These are phyloP conservation scores for Tripterygium wilfordii DNA, from an alignment of 177 flowering plant species.

Conservation along the genomic window DNA sequence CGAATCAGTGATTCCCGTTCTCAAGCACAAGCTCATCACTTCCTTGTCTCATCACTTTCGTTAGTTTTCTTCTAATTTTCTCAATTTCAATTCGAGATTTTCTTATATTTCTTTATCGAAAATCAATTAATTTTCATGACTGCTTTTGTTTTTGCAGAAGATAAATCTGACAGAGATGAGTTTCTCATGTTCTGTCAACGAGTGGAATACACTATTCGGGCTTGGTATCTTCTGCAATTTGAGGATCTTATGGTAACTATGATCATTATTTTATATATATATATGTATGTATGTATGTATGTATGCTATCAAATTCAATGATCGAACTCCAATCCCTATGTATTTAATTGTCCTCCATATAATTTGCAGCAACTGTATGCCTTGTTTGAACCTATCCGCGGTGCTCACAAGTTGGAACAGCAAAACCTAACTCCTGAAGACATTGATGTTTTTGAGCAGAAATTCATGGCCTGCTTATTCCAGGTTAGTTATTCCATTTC, in stretches of 20 bases:
- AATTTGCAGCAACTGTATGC: slow-evolving; percentile 77
- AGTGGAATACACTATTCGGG: slow-evolving; percentile 86
- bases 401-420: slow-evolving; percentile 72
- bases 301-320: no score
- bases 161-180: slow-evolving; percentile 56
- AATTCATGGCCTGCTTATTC: slow-evolving; percentile 66
- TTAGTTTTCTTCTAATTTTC: slow-evolving; percentile 8
- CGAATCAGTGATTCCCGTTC: slow-evolving; percentile 79
- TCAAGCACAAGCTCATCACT: slow-evolving; percentile 74
- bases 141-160: slow-evolving; percentile 48
- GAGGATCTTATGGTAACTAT: slow-evolving; percentile 95
- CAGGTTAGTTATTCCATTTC: slow-evolving; percentile 35
- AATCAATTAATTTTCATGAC: no score
- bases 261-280: no score
- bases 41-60: slow-evolving; percentile 69
- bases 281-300: no score
- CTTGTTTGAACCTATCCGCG: slow-evolving; percentile 76
- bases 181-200: slow-evolving; percentile 88
- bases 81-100: neutral
- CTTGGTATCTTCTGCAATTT: slow-evolving; percentile 88
- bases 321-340: neutral
- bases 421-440: slow-evolving; percentile 64
- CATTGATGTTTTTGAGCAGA: slow-evolving; percentile 77
- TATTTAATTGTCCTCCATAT: no score
- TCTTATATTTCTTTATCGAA: no score